Conservation (phyloP, 306 rosid species). For the Citrullus amarus region DNA sequence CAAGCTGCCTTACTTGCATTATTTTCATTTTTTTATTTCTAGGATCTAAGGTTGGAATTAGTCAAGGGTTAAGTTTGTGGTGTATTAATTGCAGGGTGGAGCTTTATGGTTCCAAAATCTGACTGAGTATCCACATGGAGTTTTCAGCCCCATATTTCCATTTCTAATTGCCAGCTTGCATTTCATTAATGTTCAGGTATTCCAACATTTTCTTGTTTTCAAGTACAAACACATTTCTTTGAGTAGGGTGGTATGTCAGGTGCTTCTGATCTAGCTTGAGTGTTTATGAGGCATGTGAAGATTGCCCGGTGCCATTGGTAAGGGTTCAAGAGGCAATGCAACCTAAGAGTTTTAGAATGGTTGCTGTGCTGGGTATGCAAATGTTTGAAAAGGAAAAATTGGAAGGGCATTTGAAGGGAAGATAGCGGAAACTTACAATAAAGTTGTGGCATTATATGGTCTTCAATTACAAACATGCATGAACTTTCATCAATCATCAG, state of each 20-base stretch:
- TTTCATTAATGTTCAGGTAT: constrained; percentile 61
- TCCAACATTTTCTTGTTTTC: constrained; percentile 7
- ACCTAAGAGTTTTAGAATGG: not conserved
- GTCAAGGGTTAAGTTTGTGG: constrained; percentile 6
- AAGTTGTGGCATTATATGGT: not conserved
- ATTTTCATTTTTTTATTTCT: not conserved
- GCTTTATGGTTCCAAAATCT: constrained; percentile 85
- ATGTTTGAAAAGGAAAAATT: not conserved
- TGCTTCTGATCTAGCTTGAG: not conserved
- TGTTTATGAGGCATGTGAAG: not conserved
- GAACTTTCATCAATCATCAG: not conserved
- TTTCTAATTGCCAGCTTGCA: constrained; percentile 64
- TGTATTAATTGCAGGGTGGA: constrained; percentile 62
- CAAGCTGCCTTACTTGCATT: not conserved
- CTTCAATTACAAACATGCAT: not conserved
- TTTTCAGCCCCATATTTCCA: constrained; percentile 68
- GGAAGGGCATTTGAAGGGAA: not conserved
- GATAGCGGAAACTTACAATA: not conserved
- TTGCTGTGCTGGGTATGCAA: not conserved
- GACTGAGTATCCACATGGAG: constrained; percentile 59
- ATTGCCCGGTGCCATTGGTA: not conserved
- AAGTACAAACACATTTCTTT: not conserved
- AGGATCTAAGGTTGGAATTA: not conserved
- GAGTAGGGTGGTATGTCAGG: not conserved
- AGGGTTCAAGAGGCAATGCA: not conserved